Base-by-base conservation (phyloP, 2,329 filamentous ascomycete species). In the Colletotrichum chlorophyti region DNA sequence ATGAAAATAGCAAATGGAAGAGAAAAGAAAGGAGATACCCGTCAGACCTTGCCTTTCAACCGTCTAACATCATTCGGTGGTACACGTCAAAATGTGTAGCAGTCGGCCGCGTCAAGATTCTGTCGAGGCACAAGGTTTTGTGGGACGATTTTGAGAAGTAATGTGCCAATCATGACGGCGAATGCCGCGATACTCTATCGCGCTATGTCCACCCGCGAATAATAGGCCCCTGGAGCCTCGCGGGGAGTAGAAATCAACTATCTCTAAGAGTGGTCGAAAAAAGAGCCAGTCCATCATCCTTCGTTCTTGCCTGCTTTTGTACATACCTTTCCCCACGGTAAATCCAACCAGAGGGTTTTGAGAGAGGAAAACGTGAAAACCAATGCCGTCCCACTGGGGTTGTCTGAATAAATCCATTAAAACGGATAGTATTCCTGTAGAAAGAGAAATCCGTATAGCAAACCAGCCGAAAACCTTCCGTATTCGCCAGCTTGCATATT, bases 1-100 rank as follows among this genome's bases (percentile, higher is more conserved):
- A n/a, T n/a, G n/a, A n/a, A n/a, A 50, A 38, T 29, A 46, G 31
- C 17, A 27, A 41, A 32, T 35, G 12, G 35, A n/a, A n/a, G n/a
- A 49, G n/a, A n/a, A 31, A 24, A 37, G 11, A 40, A 45, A 50
- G 26, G 26, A 60, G 45, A 60, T 60, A 60, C 57, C 57, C 51
- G 31, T 50, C 43, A 40, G 7, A 15, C 32, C 2, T 46, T 15
- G 5, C 11, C 7, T 7, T 11, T 11, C 15, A 31, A 7, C 15
- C 19, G 17, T 24, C 37, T 15, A n/a, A n/a, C n/a, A n/a, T n/a
- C n/a, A n/a, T n/a, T n/a, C n/a, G n/a, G n/a, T n/a, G n/a, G n/a
- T n/a, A n/a, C n/a, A n/a, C n/a, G n/a, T n/a, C n/a, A n/a, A n/a
- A n/a, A n/a, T n/a, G n/a, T n/a, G n/a, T n/a, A n/a, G n/a, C n/a